These are phyloP conservation scores for Paecilomyces sp. DNA, from an alignment of 2,329 filamentous ascomycete genomes.

Conservation along the genomic window DNA sequence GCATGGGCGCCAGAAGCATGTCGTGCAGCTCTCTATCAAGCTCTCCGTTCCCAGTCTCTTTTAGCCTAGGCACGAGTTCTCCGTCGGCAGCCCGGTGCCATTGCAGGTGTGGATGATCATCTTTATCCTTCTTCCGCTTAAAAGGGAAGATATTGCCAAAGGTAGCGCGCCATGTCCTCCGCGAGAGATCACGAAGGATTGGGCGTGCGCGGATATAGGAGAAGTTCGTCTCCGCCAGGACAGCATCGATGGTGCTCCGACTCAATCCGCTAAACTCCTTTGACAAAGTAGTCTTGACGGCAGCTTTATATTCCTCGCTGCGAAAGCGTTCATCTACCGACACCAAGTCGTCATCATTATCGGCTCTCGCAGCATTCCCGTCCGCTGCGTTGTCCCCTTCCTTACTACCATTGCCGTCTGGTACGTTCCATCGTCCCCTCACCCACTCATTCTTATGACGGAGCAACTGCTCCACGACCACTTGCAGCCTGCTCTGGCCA, in stretches of 20 bases:
- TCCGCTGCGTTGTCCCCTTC: neutral
- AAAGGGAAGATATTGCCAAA: slow-evolving; percentile 37
- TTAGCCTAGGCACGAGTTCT: slow-evolving; percentile 26
- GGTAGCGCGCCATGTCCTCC: slow-evolving; percentile 39
- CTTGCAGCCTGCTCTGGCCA: slow-evolving; percentile 38
- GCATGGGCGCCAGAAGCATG: slow-evolving; percentile 29
- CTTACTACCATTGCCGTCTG: slow-evolving; percentile 9
- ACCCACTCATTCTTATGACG: slow-evolving; percentile 42
- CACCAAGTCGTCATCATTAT: slow-evolving; percentile 18
- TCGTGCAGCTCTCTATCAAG: slow-evolving; percentile 36
- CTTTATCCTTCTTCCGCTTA: slow-evolving; percentile 31
- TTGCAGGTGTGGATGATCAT: slow-evolving; percentile 32
- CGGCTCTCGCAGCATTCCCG: slow-evolving; percentile 2
- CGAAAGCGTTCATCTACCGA: slow-evolving; percentile 38
- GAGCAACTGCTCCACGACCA: slow-evolving; percentile 42
- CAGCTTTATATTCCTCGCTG: slow-evolving; percentile 34
- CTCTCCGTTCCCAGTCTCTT: slow-evolving; percentile 36
- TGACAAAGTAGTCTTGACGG: slow-evolving; percentile 29
- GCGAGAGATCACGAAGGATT: slow-evolving; percentile 34
- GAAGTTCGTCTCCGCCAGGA: slow-evolving; percentile 42
- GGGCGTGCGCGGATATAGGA: slow-evolving; percentile 38
- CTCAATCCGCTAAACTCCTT: slow-evolving; percentile 39
- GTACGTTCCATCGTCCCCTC: slow-evolving; percentile 38
- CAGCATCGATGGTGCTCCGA: slow-evolving; percentile 38
- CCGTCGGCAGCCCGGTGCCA: slow-evolving; percentile 30